Evolutionary conservation across 1,284 basidiomycete species (phyloP).

Genomic region (Leccinum subspadiceum): DNA sequence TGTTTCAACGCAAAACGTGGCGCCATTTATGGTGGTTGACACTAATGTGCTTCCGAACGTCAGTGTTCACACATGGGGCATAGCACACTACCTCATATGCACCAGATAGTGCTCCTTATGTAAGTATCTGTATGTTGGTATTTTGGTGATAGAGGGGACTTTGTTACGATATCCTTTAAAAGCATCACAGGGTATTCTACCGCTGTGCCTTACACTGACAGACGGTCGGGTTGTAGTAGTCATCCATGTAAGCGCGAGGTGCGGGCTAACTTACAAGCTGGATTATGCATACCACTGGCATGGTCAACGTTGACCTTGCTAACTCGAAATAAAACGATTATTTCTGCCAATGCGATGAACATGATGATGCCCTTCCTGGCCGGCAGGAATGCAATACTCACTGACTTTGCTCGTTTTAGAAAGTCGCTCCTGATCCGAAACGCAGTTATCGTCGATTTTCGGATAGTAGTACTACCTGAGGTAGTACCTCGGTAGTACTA

Average conservation of each 20-base stretch:
- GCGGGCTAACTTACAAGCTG: neutral
- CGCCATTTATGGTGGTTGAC: conserved; percentile 48
- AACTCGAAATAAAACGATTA: neutral
- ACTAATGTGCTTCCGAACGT: neutral
- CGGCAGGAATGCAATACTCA: neutral
- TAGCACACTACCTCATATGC: neutral
- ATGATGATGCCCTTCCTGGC: neutral
- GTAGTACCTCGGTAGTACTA: no score
- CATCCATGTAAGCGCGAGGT: neutral
- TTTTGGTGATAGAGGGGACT: no score
- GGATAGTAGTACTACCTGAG: no score
- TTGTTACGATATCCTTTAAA: neutral
- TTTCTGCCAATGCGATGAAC: neutral
- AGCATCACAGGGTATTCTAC: neutral
- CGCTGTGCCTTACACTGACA: neutral
- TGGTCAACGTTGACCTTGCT: neutral
- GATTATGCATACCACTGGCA: neutral
- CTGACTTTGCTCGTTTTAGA: neutral
- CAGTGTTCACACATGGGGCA: neutral
- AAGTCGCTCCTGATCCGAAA: neutral
- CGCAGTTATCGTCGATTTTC: no score
- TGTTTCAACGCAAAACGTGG: conserved; percentile 52
- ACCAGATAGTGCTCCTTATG: neutral
- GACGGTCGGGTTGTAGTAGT: neutral
- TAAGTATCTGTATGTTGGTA: neutral